Evolutionary conservation across 352 stramenopile genomes (phyloP).

Genomic region (Globisporangium mamillatum): DNA sequence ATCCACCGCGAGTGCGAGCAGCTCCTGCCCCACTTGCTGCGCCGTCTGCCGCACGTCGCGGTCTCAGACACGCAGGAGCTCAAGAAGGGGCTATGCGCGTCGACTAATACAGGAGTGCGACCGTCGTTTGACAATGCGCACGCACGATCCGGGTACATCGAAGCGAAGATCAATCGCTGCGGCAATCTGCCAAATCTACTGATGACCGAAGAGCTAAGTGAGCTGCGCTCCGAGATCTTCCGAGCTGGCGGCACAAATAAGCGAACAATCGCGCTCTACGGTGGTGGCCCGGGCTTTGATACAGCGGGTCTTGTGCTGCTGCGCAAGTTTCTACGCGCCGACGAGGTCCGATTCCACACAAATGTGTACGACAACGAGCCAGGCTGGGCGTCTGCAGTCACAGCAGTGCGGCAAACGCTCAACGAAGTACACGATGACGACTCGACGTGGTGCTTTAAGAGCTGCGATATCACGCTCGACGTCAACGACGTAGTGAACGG

Average conservation of each 20-base stretch:
- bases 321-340: constrained; percentile 46
- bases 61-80: constrained; percentile 46
- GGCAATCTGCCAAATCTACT: constrained; percentile 61
- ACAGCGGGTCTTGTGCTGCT: constrained; percentile 52
- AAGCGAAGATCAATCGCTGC: constrained; percentile 70
- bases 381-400: constrained; percentile 47
- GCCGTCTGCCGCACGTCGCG: constrained; percentile 27
- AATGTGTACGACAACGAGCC: constrained; percentile 75
- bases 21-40: constrained; percentile 38
- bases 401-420: constrained; percentile 31
- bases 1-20: constrained; percentile 33
- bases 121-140: constrained; percentile 59
- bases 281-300: constrained; percentile 61
- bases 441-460: constrained; percentile 37
- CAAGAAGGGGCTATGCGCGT: constrained; percentile 53
- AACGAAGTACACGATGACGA: constrained; percentile 20
- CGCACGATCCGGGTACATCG: constrained; percentile 62
- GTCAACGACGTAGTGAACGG: constrained; percentile 35
- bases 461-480: constrained; percentile 61
- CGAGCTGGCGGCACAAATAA: not conserved
- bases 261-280: constrained; percentile 45
- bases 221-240: constrained; percentile 56
- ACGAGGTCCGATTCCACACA: constrained; percentile 40
- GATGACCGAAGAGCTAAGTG: constrained; percentile 44
- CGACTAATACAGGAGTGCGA: constrained; percentile 61